These are phyloP conservation scores for Aspergillus sp. DNA, from an alignment of 2,329 filamentous ascomycete genomes.

Conservation along the genomic window DNA sequence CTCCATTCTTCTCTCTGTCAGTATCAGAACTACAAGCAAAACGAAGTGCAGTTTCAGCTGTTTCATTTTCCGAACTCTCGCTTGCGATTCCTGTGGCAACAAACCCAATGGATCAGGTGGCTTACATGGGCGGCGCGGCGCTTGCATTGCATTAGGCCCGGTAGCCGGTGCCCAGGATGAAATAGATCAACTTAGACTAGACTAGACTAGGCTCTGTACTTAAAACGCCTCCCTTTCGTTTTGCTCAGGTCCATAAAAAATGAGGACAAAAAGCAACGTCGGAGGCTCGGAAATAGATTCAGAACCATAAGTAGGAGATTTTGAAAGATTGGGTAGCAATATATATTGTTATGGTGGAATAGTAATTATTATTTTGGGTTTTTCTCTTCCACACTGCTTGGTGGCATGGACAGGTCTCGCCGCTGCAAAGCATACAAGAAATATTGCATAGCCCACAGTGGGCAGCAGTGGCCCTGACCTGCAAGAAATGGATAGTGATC, in stretches of 20 bases:
- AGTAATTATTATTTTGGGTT: no score
- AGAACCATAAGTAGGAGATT: no score
- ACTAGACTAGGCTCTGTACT: background rate
- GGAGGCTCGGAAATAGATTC: background rate
- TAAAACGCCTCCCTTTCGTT: background rate
- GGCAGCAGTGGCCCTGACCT: background rate
- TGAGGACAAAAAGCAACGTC: background rate
- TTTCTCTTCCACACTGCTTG: no score
- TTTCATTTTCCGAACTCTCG: background rate
- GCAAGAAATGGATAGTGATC: background rate
- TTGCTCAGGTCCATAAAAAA: background rate
- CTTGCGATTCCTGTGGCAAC: background rate
- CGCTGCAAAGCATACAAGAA: background rate
- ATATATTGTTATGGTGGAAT: no score
- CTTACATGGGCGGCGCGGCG: constrained; percentile 1
- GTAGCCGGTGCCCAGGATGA: background rate
- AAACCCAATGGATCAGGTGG: constrained; percentile 5
- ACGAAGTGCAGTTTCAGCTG: no score
- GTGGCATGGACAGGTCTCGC: background rate
- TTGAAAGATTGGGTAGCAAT: no score
- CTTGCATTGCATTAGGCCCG: constrained; percentile 6
- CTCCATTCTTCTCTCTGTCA: no score
- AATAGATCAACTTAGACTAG: background rate
- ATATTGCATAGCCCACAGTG: background rate
- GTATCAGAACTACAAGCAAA: no score